Percentiles rank a stretch among this genome's conserved stretches.
These are phyloP conservation scores for Pholiota microspora DNA, from an alignment of 768 basidiomycete species.

Conservation along the genomic window DNA sequence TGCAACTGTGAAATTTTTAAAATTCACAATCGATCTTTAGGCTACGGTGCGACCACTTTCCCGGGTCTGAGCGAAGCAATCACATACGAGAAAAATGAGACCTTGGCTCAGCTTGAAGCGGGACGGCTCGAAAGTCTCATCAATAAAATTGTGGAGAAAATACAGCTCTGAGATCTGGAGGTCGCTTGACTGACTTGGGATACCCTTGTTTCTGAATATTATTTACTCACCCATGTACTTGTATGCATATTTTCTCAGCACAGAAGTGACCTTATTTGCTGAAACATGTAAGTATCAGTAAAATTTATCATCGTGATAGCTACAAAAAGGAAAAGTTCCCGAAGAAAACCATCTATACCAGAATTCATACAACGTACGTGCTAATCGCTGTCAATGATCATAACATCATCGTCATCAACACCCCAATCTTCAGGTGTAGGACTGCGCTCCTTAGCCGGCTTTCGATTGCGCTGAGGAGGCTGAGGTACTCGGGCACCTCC, in stretches of 20 bases:
- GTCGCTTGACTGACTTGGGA: neutral
- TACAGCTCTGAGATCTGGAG: slow-evolving; percentile 1
- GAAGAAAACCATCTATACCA: too few relatives aligned
- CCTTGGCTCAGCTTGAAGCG: slow-evolving; percentile 61
- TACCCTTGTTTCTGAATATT: too few relatives aligned
- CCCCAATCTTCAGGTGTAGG: slow-evolving; percentile 76
- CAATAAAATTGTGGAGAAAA: slow-evolving; percentile 14
- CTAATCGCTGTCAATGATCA: slow-evolving; percentile 83
- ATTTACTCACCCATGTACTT: too few relatives aligned
- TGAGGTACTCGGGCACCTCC: slow-evolving; percentile 53
- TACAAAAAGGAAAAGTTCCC: too few relatives aligned
- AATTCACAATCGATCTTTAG: slow-evolving; percentile 32
- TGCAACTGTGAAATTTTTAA: too few relatives aligned
- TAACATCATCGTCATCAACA: slow-evolving; percentile 81
- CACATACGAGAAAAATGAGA: slow-evolving; percentile 61
- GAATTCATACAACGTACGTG: too few relatives aligned
- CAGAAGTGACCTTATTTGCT: too few relatives aligned
- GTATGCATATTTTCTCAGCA: too few relatives aligned
- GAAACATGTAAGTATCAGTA: neutral
- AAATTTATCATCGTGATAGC: neutral
- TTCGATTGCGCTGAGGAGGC: slow-evolving; percentile 37
- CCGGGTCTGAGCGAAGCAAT: slow-evolving; percentile 81
- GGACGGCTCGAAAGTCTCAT: slow-evolving; percentile 43
- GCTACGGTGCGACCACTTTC: slow-evolving; percentile 84
- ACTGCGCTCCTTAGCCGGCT: slow-evolving; percentile 47